Evolutionary conservation across 164 flowering plant genomes (phyloP).

Genomic region (Paratinospora sagittata): DNA sequence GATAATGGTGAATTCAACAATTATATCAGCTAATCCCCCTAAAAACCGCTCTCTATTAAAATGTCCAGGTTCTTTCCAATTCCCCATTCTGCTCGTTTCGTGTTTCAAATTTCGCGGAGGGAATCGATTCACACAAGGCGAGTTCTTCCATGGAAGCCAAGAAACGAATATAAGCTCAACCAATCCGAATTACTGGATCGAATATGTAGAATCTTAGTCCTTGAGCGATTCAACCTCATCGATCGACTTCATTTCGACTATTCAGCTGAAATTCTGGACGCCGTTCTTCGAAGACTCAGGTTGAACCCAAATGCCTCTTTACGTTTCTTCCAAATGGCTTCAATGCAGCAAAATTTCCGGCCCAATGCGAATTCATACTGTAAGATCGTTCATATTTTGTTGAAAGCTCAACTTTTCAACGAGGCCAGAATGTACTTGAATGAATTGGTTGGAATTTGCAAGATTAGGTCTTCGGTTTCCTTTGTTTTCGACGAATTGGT

Average conservation of each 20-base stretch:
- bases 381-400: constrained; percentile 63
- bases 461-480: constrained; percentile 18
- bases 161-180: constrained; percentile 38
- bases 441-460: constrained; percentile 36
- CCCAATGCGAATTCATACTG: constrained; percentile 56
- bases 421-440: constrained; percentile 44
- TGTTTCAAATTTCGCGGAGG: not conserved
- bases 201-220: constrained; percentile 54
- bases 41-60: not conserved
- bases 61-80: constrained; percentile 23
- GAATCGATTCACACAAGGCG: constrained; percentile 32
- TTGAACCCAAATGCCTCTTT: constrained; percentile 49
- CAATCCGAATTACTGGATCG: constrained; percentile 45
- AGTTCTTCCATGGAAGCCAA: constrained; percentile 37
- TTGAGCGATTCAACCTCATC: constrained; percentile 41
- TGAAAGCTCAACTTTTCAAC: constrained; percentile 52
- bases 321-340: constrained; percentile 53
- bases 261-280: constrained; percentile 53
- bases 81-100: constrained; percentile 2
- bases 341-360: constrained; percentile 40
- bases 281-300: constrained; percentile 48
- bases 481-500: constrained; percentile 54
- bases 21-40: not conserved
- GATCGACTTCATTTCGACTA: constrained; percentile 41
- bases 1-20: constrained; percentile 4